Conservation (phyloP, 1,139 yeast genomes). For the Wickerhamiella infanticola region DNA sequence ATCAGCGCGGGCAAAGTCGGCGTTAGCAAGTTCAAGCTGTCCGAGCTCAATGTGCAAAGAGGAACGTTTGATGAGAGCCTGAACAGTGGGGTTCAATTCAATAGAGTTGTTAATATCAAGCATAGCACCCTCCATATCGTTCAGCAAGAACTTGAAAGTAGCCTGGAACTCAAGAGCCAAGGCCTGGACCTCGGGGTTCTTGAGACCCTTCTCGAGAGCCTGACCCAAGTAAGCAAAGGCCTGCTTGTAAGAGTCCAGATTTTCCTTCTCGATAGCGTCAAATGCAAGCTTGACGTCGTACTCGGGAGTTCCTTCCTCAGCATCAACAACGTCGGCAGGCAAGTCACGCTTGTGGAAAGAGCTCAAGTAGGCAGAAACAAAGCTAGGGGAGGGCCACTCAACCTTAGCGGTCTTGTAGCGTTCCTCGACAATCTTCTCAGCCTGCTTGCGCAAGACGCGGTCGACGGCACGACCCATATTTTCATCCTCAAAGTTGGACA, state of each 20-base stretch:
- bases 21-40: conserved; percentile 42
- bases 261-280: conserved; percentile 43
- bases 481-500: conserved; percentile 46
- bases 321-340: conserved; percentile 23
- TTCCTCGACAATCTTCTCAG: conserved; percentile 47
- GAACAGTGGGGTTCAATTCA: conserved; percentile 48
- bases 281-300: conserved; percentile 56
- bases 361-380: conserved; percentile 73
- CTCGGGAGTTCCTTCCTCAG: conserved; percentile 43
- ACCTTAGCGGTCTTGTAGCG: conserved; percentile 30
- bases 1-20: conserved; percentile 61
- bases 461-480: conserved; percentile 71
- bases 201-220: conserved; percentile 35
- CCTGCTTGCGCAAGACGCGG: conserved; percentile 67
- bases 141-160: conserved; percentile 69
- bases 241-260: conserved; percentile 54
- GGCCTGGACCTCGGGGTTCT: conserved; percentile 27
- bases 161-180: conserved; percentile 75
- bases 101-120: conserved; percentile 49
- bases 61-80: conserved; percentile 73
- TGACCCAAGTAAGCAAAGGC: conserved; percentile 57
- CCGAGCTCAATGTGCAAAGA: conserved; percentile 66
- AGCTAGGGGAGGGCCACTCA: conserved; percentile 66
- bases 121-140: conserved; percentile 49
- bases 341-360: conserved; percentile 36